Percentiles rank a stretch among this genome's conserved stretches.
These are phyloP conservation scores for Rhizopus microsporus DNA, from an alignment of 371 early-diverging fungal genomes.

Conservation along the genomic window DNA sequence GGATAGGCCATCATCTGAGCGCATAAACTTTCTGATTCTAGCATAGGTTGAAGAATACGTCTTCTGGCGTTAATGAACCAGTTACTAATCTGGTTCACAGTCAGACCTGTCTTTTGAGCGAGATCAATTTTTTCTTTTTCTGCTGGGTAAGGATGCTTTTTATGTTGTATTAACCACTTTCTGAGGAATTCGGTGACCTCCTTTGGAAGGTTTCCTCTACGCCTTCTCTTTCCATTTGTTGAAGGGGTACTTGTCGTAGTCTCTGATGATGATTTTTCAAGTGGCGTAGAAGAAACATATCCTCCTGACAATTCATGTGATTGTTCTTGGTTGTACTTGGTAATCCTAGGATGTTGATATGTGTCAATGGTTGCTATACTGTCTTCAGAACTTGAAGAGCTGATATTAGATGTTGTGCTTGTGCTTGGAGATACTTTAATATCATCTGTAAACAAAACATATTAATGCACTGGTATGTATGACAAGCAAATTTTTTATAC, in stretches of 20 bases:
- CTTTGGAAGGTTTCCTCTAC: slow-evolving; percentile 67
- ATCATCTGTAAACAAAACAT: slow-evolving; percentile 1
- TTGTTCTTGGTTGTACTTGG: background rate
- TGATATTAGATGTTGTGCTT: slow-evolving; percentile 26
- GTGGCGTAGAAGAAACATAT: slow-evolving; percentile 9
- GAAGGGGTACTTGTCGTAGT: background rate
- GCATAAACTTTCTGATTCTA: slow-evolving; percentile 40
- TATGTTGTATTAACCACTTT: slow-evolving; percentile 77
- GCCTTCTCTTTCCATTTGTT: slow-evolving; percentile 32
- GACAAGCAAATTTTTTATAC: background rate
- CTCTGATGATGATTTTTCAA: slow-evolving; percentile 8
- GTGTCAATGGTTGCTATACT: slow-evolving; percentile 26
- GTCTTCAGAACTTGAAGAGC: slow-evolving; percentile 29
- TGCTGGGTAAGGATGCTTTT: slow-evolving; percentile 81
- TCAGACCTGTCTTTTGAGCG: slow-evolving; percentile 66
- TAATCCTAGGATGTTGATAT: background rate
- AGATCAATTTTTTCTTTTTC: slow-evolving; percentile 77
- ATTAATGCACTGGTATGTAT: background rate
- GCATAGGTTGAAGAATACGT: slow-evolving; percentile 62
- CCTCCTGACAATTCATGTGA: slow-evolving; percentile 11
- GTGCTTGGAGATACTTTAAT: slow-evolving; percentile 30
- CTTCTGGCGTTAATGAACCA: slow-evolving; percentile 93
- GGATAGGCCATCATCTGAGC: slow-evolving; percentile 32
- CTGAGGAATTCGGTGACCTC: slow-evolving; percentile 68
- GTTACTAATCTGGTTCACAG: slow-evolving; percentile 81